Evolutionary conservation across 805 yeast species (phyloP).

Genomic region (Kuraishia molischiana): DNA sequence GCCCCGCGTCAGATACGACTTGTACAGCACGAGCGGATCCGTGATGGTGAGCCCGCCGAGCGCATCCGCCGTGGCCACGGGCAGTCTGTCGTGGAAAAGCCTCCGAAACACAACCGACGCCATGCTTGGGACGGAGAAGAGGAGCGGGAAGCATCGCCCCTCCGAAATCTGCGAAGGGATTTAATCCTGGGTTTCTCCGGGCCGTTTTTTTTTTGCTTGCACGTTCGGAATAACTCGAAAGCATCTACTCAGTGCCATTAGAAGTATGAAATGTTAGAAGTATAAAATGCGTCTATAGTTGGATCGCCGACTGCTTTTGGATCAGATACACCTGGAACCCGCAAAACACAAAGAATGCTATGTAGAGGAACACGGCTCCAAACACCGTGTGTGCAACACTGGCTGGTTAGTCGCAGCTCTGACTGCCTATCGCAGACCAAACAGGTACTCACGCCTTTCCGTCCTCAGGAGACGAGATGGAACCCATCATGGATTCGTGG

Average conservation of each 20-base stretch:
- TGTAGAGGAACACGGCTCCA: conserved; percentile 80
- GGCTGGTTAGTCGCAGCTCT: conserved; percentile 1
- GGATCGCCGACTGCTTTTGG: conserved; percentile 58
- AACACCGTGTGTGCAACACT: conserved; percentile 84
- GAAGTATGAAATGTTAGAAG: too few relatives aligned
- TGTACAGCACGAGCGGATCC: conserved; percentile 54
- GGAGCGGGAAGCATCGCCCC: background rate
- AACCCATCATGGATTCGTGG: conserved; percentile 91
- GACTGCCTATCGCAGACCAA: background rate
- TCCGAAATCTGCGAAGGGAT: conserved; percentile 1
- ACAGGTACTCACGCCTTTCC: conserved; percentile 59
- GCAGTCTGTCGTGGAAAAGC: background rate
- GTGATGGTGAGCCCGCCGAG: conserved; percentile 24
- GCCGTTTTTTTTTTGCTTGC: too few relatives aligned
- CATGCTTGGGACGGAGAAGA: background rate
- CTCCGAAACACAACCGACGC: background rate
- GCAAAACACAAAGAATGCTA: conserved; percentile 76
- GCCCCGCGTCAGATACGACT: conserved; percentile 41
- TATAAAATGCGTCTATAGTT: conserved; percentile 24
- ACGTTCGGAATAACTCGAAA: too few relatives aligned
- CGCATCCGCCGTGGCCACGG: background rate
- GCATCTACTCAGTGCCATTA: too few relatives aligned
- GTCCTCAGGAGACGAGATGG: conserved; percentile 82
- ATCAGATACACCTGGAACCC: conserved; percentile 71
- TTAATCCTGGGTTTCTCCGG: too few relatives aligned